Percentiles rank a stretch among this genome's conserved stretches.
Evolutionary conservation across 2,329 filamentous ascomycete genomes (phyloP).

Genomic region (Sporothrix humicola): DNA sequence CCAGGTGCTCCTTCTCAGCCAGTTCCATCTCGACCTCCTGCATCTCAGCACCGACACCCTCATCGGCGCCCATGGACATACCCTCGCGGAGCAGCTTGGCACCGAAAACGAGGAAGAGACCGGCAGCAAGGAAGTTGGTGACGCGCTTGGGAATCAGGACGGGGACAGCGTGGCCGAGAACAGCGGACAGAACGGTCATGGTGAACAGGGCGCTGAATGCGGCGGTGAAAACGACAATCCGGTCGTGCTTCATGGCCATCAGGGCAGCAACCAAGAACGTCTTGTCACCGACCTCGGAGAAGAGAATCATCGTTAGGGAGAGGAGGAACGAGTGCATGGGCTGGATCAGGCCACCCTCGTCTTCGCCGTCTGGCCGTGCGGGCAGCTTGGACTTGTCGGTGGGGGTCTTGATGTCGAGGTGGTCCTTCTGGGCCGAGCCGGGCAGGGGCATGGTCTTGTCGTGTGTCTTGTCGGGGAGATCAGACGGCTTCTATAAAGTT

Average conservation of each 20-base stretch:
- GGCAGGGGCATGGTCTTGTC: slow-evolving; percentile 75
- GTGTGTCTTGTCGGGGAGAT: slow-evolving; percentile 78
- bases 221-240: slow-evolving; percentile 89
- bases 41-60: slow-evolving; percentile 96
- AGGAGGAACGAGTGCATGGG: slow-evolving; percentile 88
- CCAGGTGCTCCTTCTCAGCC: slow-evolving; percentile 86
- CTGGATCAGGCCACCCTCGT: slow-evolving; percentile 66
- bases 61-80: slow-evolving; percentile 83
- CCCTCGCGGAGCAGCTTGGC: slow-evolving; percentile 84
- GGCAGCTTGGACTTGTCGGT: slow-evolving; percentile 39
- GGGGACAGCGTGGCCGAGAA: slow-evolving; percentile 90
- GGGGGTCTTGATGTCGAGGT: slow-evolving; percentile 59
- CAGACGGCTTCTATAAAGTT: slow-evolving; percentile 70
- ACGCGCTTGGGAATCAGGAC: slow-evolving; percentile 87
- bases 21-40: slow-evolving; percentile 94
- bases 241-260: slow-evolving; percentile 98
- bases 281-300: slow-evolving; percentile 97
- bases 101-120: slow-evolving; percentile 89
- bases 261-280: slow-evolving; percentile 96
- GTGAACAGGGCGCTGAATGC: slow-evolving; percentile 89
- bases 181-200: slow-evolving; percentile 94
- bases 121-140: slow-evolving; percentile 84
- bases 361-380: slow-evolving; percentile 38
- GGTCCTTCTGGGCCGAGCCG: slow-evolving; percentile 67
- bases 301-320: slow-evolving; percentile 95